These are phyloP conservation scores for Porcisia hertigi DNA, from an alignment of 208 protist species.

Conservation along the genomic window DNA sequence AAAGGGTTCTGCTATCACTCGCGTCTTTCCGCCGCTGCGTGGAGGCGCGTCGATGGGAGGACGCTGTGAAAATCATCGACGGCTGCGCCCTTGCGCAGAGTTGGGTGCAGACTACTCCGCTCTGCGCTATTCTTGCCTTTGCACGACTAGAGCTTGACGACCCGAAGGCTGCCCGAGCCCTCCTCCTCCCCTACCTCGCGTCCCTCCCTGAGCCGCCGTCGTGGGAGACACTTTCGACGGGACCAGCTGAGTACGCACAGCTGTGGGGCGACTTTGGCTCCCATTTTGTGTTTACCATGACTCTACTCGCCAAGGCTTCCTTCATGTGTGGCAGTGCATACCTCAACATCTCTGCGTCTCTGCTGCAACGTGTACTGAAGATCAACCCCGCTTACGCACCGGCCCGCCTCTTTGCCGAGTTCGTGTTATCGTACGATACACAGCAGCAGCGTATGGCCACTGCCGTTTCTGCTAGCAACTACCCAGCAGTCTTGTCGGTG, in stretches of 20 bases:
- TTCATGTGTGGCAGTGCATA: slow-evolving; percentile 71
- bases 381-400: slow-evolving; percentile 55
- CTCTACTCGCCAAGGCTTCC: slow-evolving; percentile 79
- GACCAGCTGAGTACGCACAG: slow-evolving; percentile 18
- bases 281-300: slow-evolving; percentile 67
- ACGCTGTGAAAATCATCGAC: slow-evolving; percentile 21
- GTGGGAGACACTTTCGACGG: neutral
- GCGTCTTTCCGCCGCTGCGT: slow-evolving; percentile 45
- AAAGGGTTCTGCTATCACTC: slow-evolving; percentile 13
- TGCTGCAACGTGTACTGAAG: slow-evolving; percentile 65
- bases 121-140: slow-evolving; percentile 61
- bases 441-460: slow-evolving; percentile 34
- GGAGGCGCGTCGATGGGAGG: slow-evolving; percentile 39
- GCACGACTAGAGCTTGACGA: slow-evolving; percentile 56
- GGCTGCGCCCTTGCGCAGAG: neutral
- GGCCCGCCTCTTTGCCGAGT: slow-evolving; percentile 64
- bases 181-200: slow-evolving; percentile 72
- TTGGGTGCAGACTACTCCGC: slow-evolving; percentile 41
- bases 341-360: slow-evolving; percentile 70
- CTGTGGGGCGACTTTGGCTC: slow-evolving; percentile 48
- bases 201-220: slow-evolving; percentile 45
- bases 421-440: slow-evolving; percentile 70
- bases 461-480: slow-evolving; percentile 32
- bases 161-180: slow-evolving; percentile 47
- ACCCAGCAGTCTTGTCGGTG: slow-evolving; percentile 34